Evolutionary conservation across 148 eudicot genomes (phyloP), one percentile per base, ranked within the genome.

Genomic region (Rhododendron henanense): DNA sequence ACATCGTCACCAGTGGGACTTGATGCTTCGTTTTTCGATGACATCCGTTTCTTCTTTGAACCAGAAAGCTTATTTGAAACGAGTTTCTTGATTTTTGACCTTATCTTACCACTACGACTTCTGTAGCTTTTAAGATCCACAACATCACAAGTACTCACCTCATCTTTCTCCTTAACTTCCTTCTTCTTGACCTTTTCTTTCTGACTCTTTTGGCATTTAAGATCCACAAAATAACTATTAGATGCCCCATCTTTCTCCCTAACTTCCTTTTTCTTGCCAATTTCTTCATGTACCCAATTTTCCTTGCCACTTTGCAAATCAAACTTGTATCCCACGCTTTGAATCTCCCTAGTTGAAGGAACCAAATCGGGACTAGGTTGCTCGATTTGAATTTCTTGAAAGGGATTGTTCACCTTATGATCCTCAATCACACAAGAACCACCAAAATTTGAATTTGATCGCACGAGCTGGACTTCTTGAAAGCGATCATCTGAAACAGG

Each of bases 21-120:
- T 2, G 67, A 81, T 74, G 45, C 71, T 69, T 37, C 74, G 50
- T 28, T 86, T 61, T 86, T 84, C 44, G 15, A 77, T 6, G 55
- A 47, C 71, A 73, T 71, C 67, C 74, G 37, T 79, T 88, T 90
- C 83, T 86, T 83, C 81, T 71, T 89, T 45, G 85, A 88, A 79
- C 81, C 76, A 67, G 63, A 73, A 31, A 86, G 77, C 73, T 91
- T 89, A 87, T 87, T 92, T 3, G 90, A 79, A 1, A 94, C 89
- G 3, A 94, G 78, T 85, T 90, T 90, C 91, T 89, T 93, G 89
- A 95, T 92, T 88, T 91, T 95, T 28, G 89, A 88, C 86, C 83
- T 88, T 57, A 92, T 89, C 86, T 35, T 92, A 50, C 31, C 81
- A 31, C 89, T 88, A 5, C 81, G 85, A 21, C 86, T 81, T 31